Conservation (phyloP, 257 asterid genomes). For the Osmanthus fragrans region DNA sequence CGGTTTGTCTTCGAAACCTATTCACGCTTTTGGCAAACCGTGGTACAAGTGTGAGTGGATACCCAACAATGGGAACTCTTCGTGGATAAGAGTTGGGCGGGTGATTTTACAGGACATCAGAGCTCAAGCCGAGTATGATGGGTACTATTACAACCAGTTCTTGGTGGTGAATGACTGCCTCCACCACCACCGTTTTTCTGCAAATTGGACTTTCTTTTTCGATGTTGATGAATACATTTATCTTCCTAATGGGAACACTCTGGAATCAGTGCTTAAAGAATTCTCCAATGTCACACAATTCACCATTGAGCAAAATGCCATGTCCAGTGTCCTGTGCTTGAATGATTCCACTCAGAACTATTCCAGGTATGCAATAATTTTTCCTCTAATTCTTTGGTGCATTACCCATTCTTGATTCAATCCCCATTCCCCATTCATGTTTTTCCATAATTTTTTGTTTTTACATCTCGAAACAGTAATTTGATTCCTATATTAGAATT, state of each 20-base stretch:
- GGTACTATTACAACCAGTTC: constrained; percentile 64
- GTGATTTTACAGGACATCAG: constrained; percentile 59
- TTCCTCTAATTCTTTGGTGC: background rate
- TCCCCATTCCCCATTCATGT: too few species aligned
- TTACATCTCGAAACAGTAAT: too few species aligned
- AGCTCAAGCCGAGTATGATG: constrained; percentile 57
- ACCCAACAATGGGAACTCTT: constrained; percentile 39
- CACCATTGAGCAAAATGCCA: too few species aligned
- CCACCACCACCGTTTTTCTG: constrained; percentile 54
- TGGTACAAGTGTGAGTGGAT: constrained; percentile 86
- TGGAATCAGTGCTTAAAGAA: too few species aligned
- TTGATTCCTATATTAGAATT: too few species aligned
- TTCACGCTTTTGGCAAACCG: constrained; percentile 68
- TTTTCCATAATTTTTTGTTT: too few species aligned
- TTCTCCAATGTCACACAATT: too few species aligned
- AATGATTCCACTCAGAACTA: too few species aligned
- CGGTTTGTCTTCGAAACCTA: constrained; percentile 83
- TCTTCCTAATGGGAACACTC: too few species aligned
- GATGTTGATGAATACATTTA: too few species aligned
- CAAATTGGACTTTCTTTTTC: too few species aligned
- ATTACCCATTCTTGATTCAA: background rate
- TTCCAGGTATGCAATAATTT: constrained; percentile 34
- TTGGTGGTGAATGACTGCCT: constrained; percentile 68
- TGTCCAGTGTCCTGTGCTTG: too few species aligned
- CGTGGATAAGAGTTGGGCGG: constrained; percentile 53